Evolutionary conservation across 768 basidiomycete genomes (phyloP), one percentile per base, ranked within the genome.

Genomic region (Suillus alpinus): DNA sequence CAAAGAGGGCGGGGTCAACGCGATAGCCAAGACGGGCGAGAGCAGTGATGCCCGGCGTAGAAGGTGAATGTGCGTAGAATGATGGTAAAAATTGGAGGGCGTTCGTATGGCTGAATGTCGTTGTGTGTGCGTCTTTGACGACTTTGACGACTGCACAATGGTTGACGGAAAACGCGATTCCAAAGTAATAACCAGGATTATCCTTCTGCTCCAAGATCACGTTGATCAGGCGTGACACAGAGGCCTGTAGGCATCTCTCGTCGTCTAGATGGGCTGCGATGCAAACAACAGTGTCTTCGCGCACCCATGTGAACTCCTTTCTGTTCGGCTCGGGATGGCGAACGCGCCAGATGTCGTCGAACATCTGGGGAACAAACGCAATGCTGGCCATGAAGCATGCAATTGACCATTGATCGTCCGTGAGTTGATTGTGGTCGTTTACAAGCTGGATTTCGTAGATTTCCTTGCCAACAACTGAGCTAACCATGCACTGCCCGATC

Each of bases 281-380:
- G 26, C 2, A 52, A 37, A 56, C n/a, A 31, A 53, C 23, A 6
- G 36, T 29, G 37, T 59, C 59, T n/a, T 32, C 36, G 23, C 23
- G 59, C 31, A 59, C 59, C 53, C 59, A 59, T 16, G 26, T 40
- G 32, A 41, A 37, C 37, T 59, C 55, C 16, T 23, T 23, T 46
- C 43, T 44, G 23, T 46, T 5, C 16, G 2, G 47, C 47, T 5
- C 1, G 8, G 4, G 26, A 16, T 49, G 26, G 14, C 0, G 9
- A 26, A 29, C 8, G 1, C 0, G 12, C 7, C 0, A 2, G 4
- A 16, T 4, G 3, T 29, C 4, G 8, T 49, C 16, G 16, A 49
- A 29, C 4, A 26, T 29, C 26, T 49, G 47, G 14, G 47, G 47
- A 49, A 49, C 16, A 16, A 49, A 29, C 1, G 26, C 4, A 16